Percentiles rank a stretch among this genome's conserved stretches.
These are phyloP conservation scores for Pezicula neosporulosa DNA, from an alignment of 2,329 filamentous ascomycete species.

Conservation along the genomic window DNA sequence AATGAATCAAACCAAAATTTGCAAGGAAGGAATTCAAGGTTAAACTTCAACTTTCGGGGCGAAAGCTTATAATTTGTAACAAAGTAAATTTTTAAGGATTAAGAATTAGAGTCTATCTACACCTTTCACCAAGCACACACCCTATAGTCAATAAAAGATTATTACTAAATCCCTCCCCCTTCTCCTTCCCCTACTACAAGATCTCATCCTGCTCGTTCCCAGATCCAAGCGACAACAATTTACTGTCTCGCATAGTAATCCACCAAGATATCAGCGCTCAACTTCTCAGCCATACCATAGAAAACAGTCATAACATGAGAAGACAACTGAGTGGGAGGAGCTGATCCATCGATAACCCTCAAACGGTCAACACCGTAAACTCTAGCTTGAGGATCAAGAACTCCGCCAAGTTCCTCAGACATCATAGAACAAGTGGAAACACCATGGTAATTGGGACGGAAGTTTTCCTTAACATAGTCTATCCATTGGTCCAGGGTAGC, in stretches of 20 bases:
- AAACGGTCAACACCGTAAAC: conserved; percentile 3
- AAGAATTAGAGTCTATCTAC: too few species aligned
- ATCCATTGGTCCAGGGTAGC: conserved; percentile 22
- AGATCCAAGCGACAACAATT: background rate
- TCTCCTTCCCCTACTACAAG: too few species aligned
- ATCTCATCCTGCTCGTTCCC: background rate
- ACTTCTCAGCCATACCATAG: conserved; percentile 26
- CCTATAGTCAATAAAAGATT: too few species aligned
- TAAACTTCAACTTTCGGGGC: too few species aligned
- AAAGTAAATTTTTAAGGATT: too few species aligned
- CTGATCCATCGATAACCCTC: conserved; percentile 9
- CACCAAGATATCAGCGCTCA: conserved; percentile 1
- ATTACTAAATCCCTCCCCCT: too few species aligned
- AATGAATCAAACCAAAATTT: too few species aligned
- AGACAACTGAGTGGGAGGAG: conserved; percentile 20
- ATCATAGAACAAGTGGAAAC: conserved; percentile 7
- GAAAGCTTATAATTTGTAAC: too few species aligned
- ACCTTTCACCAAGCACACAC: too few species aligned
- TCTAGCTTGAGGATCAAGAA: conserved; percentile 1
- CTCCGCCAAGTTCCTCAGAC: conserved; percentile 6
- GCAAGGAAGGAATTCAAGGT: too few species aligned
- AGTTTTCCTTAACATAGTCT: conserved; percentile 20
- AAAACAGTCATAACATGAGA: conserved; percentile 28
- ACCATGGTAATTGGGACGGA: conserved; percentile 23
- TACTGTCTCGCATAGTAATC: conserved; percentile 1